Base-by-base conservation (phyloP, 2,329 filamentous ascomycete species). In the Neurospora sp. region DNA sequence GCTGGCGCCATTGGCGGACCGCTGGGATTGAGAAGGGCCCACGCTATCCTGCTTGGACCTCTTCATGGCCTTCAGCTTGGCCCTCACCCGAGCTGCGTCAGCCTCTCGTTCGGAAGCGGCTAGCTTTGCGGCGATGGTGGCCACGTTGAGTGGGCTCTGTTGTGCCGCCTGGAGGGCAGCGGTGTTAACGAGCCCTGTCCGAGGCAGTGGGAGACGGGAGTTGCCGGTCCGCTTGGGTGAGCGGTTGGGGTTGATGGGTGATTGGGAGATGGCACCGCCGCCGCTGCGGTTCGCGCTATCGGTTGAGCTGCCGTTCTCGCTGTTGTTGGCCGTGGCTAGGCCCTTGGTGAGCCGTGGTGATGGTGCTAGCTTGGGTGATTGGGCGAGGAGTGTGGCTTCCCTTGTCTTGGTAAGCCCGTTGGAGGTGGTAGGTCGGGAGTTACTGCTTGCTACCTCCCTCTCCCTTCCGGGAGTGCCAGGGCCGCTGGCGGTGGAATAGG, bases 61-160 rank as follows among this genome's bases (percentile, higher is more conserved):
- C 41, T 83, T 79, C 2, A 85, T 85, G 1, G 88, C 87, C 74
- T 83, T 85, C 38, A 90, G 82, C 76, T 89, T 90, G 2, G 88
- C 88, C 3, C 87, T 81, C 0, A 89, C 87, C 33, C 88, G 83
- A 1, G 87, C 87, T 1, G 88, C 88, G 72, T 89, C 87, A 4
- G 88, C 88, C 68, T 89, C 87, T 19, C 86, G 82, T 73, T 90
- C 88, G 0, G 87, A 87, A 1, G 88, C 88, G 0, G 87, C 88
- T 0, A 90, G 81, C 77, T 90, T 90, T 37, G 87, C 87, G 0
- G 86, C 85, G 71, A 90, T 90, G 40, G 81, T 84, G 8, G 86
- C 85, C 83, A 89, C 88, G 23, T 85, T 88, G 3, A 89, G 77
- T 0, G 87, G 87, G 37, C 84, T 87, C 72, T 88, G 86, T 67